Conservation (phyloP, 176 grass and related monocot genomes). For the Secale cereale region DNA sequence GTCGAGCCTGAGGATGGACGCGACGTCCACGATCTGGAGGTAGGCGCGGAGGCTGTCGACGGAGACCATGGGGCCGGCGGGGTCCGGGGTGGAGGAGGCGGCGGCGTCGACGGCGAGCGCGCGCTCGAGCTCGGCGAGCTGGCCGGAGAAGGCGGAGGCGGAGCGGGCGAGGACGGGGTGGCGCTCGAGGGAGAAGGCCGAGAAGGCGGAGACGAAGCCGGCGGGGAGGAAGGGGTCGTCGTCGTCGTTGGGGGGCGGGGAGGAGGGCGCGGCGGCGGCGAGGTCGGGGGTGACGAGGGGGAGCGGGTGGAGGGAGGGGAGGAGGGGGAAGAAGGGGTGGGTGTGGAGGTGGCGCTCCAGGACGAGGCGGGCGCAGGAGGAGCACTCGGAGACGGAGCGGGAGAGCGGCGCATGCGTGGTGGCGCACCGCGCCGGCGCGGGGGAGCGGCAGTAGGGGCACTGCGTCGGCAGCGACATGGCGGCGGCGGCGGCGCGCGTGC, state of each 20-base stretch:
- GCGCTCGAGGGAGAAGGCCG: constrained; percentile 85
- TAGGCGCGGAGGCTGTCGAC: constrained; percentile 91
- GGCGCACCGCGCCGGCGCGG: constrained; percentile 52
- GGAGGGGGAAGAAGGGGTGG: constrained; percentile 83
- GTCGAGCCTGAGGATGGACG: constrained; percentile 73
- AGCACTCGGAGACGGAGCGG: constrained; percentile 75
- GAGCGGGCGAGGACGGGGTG: constrained; percentile 79
- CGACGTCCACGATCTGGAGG: constrained; percentile 94
- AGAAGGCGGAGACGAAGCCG: constrained; percentile 94
- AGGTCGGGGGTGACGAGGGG: constrained; percentile 89
- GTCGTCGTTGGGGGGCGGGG: constrained; percentile 10
- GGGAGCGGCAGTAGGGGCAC: constrained; percentile 79
- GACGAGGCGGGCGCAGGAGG: constrained; percentile 70
- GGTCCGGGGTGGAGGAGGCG: constrained; percentile 47
- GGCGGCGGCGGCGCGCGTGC: neutral
- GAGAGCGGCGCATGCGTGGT: constrained; percentile 55
- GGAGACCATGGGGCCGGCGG: constrained; percentile 74
- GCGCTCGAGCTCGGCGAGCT: constrained; percentile 93
- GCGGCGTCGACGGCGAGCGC: constrained; percentile 51
- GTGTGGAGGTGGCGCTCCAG: constrained; percentile 72
- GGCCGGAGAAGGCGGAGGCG: constrained; percentile 83
- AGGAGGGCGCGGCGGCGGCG: constrained; percentile 19
- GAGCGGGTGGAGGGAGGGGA: constrained; percentile 59
- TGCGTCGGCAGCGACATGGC: constrained; percentile 35
- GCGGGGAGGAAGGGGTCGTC: constrained; percentile 83